Evolutionary conservation across 371 early-diverging fungal genomes (phyloP).

Genomic region (Actinomortierella ambigua): DNA sequence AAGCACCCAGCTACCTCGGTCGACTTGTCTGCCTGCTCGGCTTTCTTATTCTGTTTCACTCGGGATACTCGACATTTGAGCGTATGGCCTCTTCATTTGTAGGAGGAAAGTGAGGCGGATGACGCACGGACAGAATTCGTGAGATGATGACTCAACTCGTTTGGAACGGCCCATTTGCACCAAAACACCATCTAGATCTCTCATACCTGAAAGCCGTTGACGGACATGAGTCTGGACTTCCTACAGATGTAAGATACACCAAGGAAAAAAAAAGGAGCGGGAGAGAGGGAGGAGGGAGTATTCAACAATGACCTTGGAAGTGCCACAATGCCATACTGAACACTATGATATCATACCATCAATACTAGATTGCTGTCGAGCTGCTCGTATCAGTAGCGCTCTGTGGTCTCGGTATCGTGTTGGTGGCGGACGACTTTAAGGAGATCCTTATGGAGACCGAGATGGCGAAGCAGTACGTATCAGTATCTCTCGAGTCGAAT

Average conservation of each 20-base stretch:
- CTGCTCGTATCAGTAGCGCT: conserved; percentile 41
- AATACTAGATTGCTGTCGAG: conserved; percentile 46
- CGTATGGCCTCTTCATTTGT: conserved; percentile 48
- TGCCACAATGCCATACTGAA: too few relatives aligned
- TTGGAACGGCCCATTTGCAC: too few relatives aligned
- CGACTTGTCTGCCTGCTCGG: conserved; percentile 57
- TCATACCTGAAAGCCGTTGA: conserved; percentile 71
- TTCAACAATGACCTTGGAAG: too few relatives aligned
- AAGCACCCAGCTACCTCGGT: conserved; percentile 48
- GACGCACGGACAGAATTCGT: too few relatives aligned
- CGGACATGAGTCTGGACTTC: conserved; percentile 54
- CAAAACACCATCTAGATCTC: conserved; percentile 52
- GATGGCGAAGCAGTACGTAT: conserved; percentile 68
- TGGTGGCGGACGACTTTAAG: conserved; percentile 63
- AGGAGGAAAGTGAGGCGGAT: neutral
- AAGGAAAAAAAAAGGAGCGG: too few relatives aligned
- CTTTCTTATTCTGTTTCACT: conserved; percentile 61
- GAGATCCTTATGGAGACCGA: conserved; percentile 64
- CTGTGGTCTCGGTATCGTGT: conserved; percentile 43
- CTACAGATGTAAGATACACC: conserved; percentile 69
- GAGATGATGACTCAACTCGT: too few relatives aligned
- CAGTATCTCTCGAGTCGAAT: too few relatives aligned
- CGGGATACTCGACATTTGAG: conserved; percentile 74
- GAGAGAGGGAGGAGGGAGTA: too few relatives aligned
- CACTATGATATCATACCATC: too few relatives aligned